Conservation (phyloP, 1,139 yeast genomes). For the Hanseniaspora uvarum region DNA sequence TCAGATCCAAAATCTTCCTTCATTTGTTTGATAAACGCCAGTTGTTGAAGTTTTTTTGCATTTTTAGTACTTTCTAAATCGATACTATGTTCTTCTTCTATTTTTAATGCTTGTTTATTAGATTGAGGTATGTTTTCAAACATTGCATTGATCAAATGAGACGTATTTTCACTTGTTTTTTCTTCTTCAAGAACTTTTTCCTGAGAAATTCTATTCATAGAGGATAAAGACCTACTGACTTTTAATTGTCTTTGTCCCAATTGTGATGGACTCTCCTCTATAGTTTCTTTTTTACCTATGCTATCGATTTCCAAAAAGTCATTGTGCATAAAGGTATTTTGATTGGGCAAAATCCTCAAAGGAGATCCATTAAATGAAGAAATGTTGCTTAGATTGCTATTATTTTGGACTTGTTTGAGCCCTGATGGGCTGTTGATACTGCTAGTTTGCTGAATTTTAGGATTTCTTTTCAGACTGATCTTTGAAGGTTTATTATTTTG, state of each 20-base stretch:
- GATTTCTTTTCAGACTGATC: not conserved
- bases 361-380: conserved; percentile 10
- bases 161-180: not conserved
- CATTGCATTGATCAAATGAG: conserved; percentile 1
- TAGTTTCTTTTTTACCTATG: conserved; percentile 4
- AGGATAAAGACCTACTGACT: not conserved
- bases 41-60: not conserved
- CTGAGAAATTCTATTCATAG: not conserved
- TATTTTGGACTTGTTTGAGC: not conserved
- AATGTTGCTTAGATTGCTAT: not conserved
- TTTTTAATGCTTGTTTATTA: not conserved
- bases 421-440: not conserved
- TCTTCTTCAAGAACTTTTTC: not conserved
- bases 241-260: not conserved
- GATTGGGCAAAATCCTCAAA: not conserved
- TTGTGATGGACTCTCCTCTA: not conserved
- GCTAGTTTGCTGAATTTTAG: conserved; percentile 1
- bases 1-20: conserved; percentile 5
- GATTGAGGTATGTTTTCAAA: not conserved
- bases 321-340: not conserved
- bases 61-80: not conserved
- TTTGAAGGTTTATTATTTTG: not conserved
- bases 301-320: conserved; percentile 9
- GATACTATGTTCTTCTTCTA: not conserved
- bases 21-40: not conserved